Evolutionary conservation across 805 yeast species (phyloP), one percentile per base, ranked within the genome.

Genomic region (Torulaspora franciscae): DNA sequence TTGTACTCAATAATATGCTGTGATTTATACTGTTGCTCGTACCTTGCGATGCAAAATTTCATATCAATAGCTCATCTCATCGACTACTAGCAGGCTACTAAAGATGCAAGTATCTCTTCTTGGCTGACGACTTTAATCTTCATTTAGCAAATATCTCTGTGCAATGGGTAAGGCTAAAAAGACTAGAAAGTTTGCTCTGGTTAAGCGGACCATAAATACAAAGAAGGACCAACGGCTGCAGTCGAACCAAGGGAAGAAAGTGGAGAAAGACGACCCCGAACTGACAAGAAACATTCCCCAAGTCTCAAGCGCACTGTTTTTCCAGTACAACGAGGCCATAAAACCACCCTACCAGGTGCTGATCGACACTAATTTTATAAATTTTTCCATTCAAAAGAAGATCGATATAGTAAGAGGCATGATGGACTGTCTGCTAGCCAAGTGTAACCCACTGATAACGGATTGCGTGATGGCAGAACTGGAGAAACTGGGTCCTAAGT

Each of bases 401-500:
- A 81, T 93, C 43, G 99, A 93, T 64, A 72, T 93, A 7, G 90
- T 88, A n/a, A 77, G 89, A 57, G 99, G 97, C 9, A 84, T 93
- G 84, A 91, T 93, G 98, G 98, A 91, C 65, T 77, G 95, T 47
- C 70, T 91, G 32, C 83, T 83, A 62, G 99, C 99, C 36, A 88
- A 93, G 62, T 89, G 97, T 72, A 87, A 91, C 38, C 98, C 98
- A 9, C 78, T 90, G 40, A 83, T 93, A 35, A 93, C 99, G 2
- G 99, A 93, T 66, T 93, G 99, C 71, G 99, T 93, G 17, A 79
- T 93, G 83, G 99, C 99, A 0, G 99, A 93, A 72, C 73, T 93
- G 66, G 99, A 93, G 59, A 93, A 93, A 64, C 72, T 93, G 47
- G 99, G 99, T 0, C 96, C 95, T 24, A 87, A 83, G 63, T 93